These are phyloP conservation scores for Cladochytrium replicatum DNA, from an alignment of 192 early-diverging fungal species.

Conservation along the genomic window DNA sequence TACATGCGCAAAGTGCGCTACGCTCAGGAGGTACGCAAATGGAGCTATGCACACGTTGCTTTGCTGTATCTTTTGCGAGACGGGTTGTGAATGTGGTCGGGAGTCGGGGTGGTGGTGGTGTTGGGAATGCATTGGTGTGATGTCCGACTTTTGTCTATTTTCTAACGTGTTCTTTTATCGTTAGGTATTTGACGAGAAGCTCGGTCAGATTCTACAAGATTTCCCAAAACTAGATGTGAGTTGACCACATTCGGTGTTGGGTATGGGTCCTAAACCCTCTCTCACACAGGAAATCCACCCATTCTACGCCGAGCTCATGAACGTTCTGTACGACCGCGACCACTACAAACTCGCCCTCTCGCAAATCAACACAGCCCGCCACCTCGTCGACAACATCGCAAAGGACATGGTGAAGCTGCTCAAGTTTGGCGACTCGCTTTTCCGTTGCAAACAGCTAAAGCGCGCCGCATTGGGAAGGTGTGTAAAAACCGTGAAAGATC, in stretches of 20 bases:
- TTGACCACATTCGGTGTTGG: background rate
- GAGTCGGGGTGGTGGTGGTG: no score
- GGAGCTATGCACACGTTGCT: background rate
- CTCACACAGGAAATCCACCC: slow-evolving; percentile 99
- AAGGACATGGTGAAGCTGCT: slow-evolving; percentile 95
- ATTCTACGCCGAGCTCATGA: slow-evolving; percentile 99
- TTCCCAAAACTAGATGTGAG: slow-evolving; percentile 96
- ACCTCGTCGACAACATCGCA: slow-evolving; percentile 92
- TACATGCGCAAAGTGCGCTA: slow-evolving; percentile 99
- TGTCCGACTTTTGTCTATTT: background rate
- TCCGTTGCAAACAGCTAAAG: slow-evolving; percentile 98
- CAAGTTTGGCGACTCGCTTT: slow-evolving; percentile 99
- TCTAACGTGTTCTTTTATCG: background rate
- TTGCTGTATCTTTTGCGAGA: background rate
- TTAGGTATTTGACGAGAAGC: slow-evolving; percentile 84
- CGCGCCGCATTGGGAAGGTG: slow-evolving; percentile 86
- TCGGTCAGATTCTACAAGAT: slow-evolving; percentile 83
- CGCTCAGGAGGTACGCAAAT: slow-evolving; percentile 63
- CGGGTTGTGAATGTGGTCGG: no score
- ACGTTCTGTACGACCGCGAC: slow-evolving; percentile 99
- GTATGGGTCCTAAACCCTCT: background rate
- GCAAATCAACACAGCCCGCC: slow-evolving; percentile 95
- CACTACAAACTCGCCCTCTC: slow-evolving; percentile 99
- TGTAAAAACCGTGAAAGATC: slow-evolving; percentile 4
- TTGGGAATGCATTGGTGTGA: no score